These are phyloP conservation scores for Podosphaera fusca DNA, from an alignment of 2,329 filamentous ascomycete genomes.

Conservation along the genomic window DNA sequence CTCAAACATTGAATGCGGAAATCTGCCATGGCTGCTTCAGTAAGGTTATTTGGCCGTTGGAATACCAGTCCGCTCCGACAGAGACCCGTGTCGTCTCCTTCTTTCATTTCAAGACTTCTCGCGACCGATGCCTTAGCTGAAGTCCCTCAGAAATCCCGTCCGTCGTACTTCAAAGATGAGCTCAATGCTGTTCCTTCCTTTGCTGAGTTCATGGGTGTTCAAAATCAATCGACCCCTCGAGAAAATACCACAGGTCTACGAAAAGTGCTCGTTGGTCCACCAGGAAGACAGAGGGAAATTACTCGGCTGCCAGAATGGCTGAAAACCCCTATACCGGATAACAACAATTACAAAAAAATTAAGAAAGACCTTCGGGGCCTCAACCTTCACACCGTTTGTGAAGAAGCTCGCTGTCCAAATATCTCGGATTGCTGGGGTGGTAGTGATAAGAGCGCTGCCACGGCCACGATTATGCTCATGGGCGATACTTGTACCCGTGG, in stretches of 20 bases:
- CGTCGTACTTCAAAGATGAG: slow-evolving; percentile 17
- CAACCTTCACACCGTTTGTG: slow-evolving; percentile 84
- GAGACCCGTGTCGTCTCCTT: slow-evolving; percentile 5
- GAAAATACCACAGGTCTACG: slow-evolving; percentile 33
- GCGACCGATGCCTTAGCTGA: slow-evolving; percentile 12
- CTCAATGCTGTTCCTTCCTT: slow-evolving; percentile 28
- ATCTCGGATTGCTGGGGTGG: slow-evolving; percentile 98
- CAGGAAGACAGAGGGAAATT: slow-evolving; percentile 37
- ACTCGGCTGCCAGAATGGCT: slow-evolving; percentile 77
- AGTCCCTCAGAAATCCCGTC: slow-evolving; percentile 11
- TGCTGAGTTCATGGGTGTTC: slow-evolving; percentile 29
- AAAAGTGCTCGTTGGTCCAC: slow-evolving; percentile 42
- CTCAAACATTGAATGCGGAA: not conserved
- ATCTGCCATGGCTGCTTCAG: slow-evolving; percentile 10
- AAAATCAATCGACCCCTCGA: slow-evolving; percentile 20
- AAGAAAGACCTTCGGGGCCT: slow-evolving; percentile 80
- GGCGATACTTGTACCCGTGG: slow-evolving; percentile 93
- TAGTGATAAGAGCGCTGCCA: slow-evolving; percentile 65
- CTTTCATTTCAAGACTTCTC: slow-evolving; percentile 8
- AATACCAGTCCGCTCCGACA: slow-evolving; percentile 12
- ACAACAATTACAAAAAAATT: slow-evolving; percentile 74
- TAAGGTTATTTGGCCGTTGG: slow-evolving; percentile 12
- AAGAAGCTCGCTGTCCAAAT: slow-evolving; percentile 92
- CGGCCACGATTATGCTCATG: slow-evolving; percentile 98
- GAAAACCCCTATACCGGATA: slow-evolving; percentile 81